Evolutionary conservation across 208 protist species (phyloP).

Genomic region (Acanthamoeba healyi): DNA sequence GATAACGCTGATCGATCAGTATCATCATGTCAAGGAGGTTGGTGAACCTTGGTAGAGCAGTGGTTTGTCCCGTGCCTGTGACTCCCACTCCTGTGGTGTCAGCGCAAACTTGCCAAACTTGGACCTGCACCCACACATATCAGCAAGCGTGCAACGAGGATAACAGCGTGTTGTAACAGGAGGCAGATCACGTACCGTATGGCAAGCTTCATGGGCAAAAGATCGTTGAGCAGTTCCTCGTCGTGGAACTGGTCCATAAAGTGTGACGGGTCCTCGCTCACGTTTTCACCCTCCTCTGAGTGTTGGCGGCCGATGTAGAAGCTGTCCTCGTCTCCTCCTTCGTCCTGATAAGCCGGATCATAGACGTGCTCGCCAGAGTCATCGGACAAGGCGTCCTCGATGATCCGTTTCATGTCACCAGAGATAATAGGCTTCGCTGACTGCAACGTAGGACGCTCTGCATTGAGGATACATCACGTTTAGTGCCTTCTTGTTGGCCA

Average conservation of each 20-base stretch:
- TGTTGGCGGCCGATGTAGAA: neutral
- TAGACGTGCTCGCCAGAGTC: neutral
- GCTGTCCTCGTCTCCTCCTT: neutral
- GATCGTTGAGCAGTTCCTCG: conserved; percentile 8
- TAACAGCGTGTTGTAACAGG: no score
- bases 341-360: neutral
- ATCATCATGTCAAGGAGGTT: no score
- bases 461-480: no score
- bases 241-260: conserved; percentile 45
- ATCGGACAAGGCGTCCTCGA: neutral
- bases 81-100: neutral
- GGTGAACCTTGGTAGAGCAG: conserved; percentile 17
- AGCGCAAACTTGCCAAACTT: conserved; percentile 59
- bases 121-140: no score
- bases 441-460: neutral
- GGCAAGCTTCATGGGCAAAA: conserved; percentile 27
- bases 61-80: neutral
- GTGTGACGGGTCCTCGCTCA: neutral
- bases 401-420: neutral
- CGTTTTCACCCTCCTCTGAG: neutral
- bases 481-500: no score
- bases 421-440: neutral
- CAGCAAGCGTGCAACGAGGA: no score
- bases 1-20: no score
- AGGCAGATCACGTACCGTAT: neutral